phyloP scores from a whole-genome alignment of 2,329 filamentous ascomycete species.

The Emergomyces pasteurianus region DNA sequence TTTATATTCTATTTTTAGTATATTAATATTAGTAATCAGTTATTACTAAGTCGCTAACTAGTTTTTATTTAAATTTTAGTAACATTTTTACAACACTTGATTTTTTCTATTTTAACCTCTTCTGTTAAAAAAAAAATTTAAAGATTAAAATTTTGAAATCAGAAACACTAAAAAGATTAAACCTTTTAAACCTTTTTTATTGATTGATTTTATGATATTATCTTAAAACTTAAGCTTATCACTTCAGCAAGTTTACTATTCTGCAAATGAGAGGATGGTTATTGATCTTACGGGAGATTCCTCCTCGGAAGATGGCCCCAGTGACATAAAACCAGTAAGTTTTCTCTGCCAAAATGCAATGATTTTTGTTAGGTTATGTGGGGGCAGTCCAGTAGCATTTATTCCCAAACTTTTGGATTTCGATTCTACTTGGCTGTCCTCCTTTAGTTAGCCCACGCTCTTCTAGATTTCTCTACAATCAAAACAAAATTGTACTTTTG shows the following conservation, averaged over 20 bases:
- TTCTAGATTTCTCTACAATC: not conserved
- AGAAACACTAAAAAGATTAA: no score
- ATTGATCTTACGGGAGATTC: slow-evolving; percentile 19
- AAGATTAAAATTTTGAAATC: no score
- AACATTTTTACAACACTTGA: no score
- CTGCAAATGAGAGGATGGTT: slow-evolving; percentile 9
- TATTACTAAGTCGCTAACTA: no score
- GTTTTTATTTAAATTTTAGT: no score
- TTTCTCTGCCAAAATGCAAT: not conserved
- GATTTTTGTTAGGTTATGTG: not conserved
- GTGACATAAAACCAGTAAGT: not conserved
- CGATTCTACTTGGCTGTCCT: not conserved
- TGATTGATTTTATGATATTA: not conserved
- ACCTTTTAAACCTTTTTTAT: no score
- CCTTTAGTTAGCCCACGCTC: not conserved
- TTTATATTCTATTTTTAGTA: no score
- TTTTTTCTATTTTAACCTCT: no score
- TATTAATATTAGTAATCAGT: no score
- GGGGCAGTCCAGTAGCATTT: not conserved
- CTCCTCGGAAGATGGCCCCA: slow-evolving; percentile 12
- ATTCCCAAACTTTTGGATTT: not conserved
- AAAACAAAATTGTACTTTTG: no score
- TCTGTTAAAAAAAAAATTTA: no score
- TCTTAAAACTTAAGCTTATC: not conserved
- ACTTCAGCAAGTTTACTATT: no score